These are phyloP conservation scores for Arthroderma uncinatum DNA, from an alignment of 2,329 filamentous ascomycete species.

Conservation along the genomic window DNA sequence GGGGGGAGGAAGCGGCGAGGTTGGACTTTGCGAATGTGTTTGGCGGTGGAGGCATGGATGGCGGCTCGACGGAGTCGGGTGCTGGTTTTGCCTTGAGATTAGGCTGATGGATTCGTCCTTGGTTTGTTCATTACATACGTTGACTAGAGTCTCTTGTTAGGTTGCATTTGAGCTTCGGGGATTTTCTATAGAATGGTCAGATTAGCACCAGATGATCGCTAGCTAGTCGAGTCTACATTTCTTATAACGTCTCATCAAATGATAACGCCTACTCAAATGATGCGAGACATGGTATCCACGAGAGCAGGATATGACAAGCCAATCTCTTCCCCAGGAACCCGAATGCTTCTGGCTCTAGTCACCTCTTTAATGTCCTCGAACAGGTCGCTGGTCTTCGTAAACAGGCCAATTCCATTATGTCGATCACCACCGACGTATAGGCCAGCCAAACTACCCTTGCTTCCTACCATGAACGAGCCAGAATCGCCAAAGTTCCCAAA, in stretches of 20 bases:
- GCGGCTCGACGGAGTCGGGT: conserved; percentile 51
- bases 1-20: conserved; percentile 57
- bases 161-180: not conserved
- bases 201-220: no score
- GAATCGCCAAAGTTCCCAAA: not conserved
- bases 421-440: not conserved
- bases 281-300: no score
- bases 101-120: conserved; percentile 23
- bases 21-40: conserved; percentile 63
- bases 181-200: no score
- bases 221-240: no score
- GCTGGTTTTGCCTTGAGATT: conserved; percentile 50
- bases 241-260: no score
- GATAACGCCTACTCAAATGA: no score
- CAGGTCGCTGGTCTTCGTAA: not conserved
- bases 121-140: no score
- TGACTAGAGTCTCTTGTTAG: no score
- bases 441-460: not conserved
- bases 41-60: conserved; percentile 48
- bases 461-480: not conserved
- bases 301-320: no score
- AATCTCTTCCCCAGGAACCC: no score
- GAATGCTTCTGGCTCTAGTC: no score
- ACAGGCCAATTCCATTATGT: not conserved
- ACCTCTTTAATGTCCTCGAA: not conserved